Conservation (phyloP, 306 rosid genomes). For the Crotalaria pallida region DNA sequence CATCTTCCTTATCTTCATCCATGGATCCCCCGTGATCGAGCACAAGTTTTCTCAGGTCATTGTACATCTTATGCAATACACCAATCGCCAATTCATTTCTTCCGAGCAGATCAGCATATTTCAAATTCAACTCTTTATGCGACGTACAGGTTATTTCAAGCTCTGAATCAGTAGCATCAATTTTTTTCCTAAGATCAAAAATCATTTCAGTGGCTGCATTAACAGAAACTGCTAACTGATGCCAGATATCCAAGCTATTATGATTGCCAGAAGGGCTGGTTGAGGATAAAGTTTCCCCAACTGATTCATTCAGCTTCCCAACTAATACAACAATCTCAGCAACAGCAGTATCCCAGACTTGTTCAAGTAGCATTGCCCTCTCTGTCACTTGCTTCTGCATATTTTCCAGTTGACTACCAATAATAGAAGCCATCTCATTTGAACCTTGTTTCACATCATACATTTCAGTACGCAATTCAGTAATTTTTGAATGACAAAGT, state of each 20-base stretch:
- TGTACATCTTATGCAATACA: constrained; percentile 44
- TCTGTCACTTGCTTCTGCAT: constrained; percentile 57
- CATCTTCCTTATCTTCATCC: constrained; percentile 40
- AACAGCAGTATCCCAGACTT: constrained; percentile 48
- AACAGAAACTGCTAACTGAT: constrained; percentile 46
- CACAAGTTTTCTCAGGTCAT: constrained; percentile 49
- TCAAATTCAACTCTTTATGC: constrained; percentile 49
- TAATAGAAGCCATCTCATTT: constrained; percentile 49
- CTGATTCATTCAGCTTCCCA: constrained; percentile 56
- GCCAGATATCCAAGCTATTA: constrained; percentile 25
- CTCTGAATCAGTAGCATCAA: constrained; percentile 49
- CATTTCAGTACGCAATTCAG: constrained; percentile 45
- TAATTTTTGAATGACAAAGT: constrained; percentile 45
- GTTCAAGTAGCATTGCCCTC: constrained; percentile 57
- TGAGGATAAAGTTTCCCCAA: constrained; percentile 34
- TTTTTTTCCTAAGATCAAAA: constrained; percentile 56
- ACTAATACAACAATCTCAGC: constrained; percentile 47
- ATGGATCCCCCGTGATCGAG: constrained; percentile 36
- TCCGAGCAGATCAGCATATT: constrained; percentile 53
- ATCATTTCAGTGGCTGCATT: constrained; percentile 54
- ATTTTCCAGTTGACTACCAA: constrained; percentile 50
- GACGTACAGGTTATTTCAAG: constrained; percentile 38
- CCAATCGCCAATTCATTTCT: constrained; percentile 55
- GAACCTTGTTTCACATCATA: constrained; percentile 52
- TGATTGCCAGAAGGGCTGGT: constrained; percentile 18